These are phyloP conservation scores for Acanthamoeba divionensis DNA, from an alignment of 208 protist species.

Conservation along the genomic window DNA sequence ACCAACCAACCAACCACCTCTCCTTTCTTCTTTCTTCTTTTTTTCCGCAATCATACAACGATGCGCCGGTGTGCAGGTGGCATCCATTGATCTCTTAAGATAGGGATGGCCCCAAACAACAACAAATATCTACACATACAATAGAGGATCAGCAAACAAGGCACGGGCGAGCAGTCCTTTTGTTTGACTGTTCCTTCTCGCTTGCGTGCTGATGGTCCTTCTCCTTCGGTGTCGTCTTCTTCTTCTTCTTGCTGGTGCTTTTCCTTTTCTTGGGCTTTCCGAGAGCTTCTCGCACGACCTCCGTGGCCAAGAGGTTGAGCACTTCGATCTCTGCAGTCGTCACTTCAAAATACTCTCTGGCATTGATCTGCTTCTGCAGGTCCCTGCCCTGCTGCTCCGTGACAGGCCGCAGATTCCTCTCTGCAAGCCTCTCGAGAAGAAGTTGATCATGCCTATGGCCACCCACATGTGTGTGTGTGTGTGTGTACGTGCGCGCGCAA, in stretches of 20 bases:
- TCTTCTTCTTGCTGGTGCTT: not conserved
- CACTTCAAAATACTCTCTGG: slow-evolving; percentile 45
- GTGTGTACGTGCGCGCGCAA: no score
- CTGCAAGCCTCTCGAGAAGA: not conserved
- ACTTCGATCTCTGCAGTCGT: slow-evolving; percentile 39
- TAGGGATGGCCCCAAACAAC: no score
- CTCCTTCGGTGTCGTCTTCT: slow-evolving; percentile 29
- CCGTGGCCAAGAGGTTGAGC: slow-evolving; percentile 21
- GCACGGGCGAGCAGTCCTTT: no score
- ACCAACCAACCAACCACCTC: no score
- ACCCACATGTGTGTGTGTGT: no score
- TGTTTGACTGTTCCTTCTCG: no score
- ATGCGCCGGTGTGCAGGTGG: no score
- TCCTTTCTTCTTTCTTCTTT: no score
- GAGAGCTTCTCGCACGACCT: slow-evolving; percentile 11
- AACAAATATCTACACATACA: no score
- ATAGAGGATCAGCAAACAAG: no score
- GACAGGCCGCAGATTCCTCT: slow-evolving; percentile 31
- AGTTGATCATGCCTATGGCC: not conserved
- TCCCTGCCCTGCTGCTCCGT: slow-evolving; percentile 37
- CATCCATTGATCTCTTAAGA: no score
- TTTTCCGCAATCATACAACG: no score
- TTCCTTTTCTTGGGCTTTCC: slow-evolving; percentile 9
- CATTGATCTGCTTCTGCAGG: slow-evolving; percentile 40
- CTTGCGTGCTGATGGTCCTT: not conserved